Conservation (phyloP, 306 rosid species). For the Quercus cerris region DNA sequence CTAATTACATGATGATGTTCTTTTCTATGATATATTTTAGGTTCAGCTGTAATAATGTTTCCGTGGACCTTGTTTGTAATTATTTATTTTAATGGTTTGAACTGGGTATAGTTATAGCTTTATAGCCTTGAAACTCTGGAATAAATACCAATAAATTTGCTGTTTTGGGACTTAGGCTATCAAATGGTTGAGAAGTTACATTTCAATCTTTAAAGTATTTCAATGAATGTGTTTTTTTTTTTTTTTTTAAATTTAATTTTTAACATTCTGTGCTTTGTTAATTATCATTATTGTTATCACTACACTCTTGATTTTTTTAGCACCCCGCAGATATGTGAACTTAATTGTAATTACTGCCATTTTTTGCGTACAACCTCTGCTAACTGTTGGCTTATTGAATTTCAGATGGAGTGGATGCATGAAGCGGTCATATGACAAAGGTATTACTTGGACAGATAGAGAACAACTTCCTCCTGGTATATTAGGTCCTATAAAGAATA, state of each 20-base stretch:
- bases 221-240: neutral
- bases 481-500: constrained; percentile 94
- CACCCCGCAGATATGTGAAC: neutral
- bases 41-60: neutral
- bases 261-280: neutral
- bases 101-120: neutral
- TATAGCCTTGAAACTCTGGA: neutral
- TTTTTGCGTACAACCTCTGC: neutral
- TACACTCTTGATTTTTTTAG: neutral
- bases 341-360: neutral
- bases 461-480: constrained; percentile 98
- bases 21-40: neutral
- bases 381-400: constrained; percentile 16
- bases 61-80: neutral
- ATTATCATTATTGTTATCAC: neutral
- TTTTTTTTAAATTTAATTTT: too few species aligned
- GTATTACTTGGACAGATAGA: constrained; percentile 72
- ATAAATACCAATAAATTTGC: neutral
- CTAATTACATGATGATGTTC: neutral
- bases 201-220: neutral
- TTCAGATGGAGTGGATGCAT: constrained; percentile 90
- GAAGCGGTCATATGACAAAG: constrained; percentile 82
- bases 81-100: neutral
- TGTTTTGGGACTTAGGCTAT: neutral
- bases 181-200: neutral